phyloP scores from a whole-genome alignment of 1,284 basidiomycete genomes.

The Butyriboletus appendiculatus region DNA sequence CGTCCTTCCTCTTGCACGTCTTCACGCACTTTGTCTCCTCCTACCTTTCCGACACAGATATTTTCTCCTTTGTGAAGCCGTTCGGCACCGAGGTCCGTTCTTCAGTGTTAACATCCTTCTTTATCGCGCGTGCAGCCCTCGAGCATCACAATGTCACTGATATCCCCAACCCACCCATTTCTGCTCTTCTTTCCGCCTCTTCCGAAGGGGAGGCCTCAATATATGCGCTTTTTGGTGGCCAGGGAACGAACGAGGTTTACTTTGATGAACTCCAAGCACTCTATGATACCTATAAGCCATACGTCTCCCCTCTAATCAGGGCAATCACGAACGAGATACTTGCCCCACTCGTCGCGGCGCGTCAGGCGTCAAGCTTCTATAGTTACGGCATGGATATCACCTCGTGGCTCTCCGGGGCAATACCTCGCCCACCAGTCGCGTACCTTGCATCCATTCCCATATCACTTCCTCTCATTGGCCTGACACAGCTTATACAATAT shows the following conservation, averaged over 20 bases:
- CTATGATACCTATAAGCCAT: conserved; percentile 89
- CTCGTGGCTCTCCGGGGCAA: conserved; percentile 80
- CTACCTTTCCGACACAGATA: conserved; percentile 74
- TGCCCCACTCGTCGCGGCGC: conserved; percentile 68
- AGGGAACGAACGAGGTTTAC: conserved; percentile 98
- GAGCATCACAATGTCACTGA: conserved; percentile 59
- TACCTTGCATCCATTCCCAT: conserved; percentile 96
- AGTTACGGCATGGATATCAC: conserved; percentile 80
- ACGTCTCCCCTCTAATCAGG: conserved; percentile 72
- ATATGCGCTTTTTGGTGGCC: conserved; percentile 97
- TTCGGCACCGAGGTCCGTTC: conserved; percentile 80
- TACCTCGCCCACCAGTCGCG: conserved; percentile 73
- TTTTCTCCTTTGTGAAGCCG: conserved; percentile 78
- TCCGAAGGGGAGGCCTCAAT: conserved; percentile 73
- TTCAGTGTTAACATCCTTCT: conserved; percentile 81
- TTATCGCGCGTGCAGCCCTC: conserved; percentile 73
- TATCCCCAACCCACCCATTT: conserved; percentile 66
- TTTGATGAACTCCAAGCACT: conserved; percentile 94
- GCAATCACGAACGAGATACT: conserved; percentile 70
- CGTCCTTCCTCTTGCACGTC: conserved; percentile 70
- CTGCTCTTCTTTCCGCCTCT: conserved; percentile 77
- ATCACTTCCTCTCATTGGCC: conserved; percentile 93
- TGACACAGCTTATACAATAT: conserved; percentile 95
- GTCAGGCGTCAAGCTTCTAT: conserved; percentile 70
- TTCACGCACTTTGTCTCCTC: conserved; percentile 78